phyloP scores from a whole-genome alignment of 2,329 filamentous ascomycete genomes.

The Neurospora sp. region DNA sequence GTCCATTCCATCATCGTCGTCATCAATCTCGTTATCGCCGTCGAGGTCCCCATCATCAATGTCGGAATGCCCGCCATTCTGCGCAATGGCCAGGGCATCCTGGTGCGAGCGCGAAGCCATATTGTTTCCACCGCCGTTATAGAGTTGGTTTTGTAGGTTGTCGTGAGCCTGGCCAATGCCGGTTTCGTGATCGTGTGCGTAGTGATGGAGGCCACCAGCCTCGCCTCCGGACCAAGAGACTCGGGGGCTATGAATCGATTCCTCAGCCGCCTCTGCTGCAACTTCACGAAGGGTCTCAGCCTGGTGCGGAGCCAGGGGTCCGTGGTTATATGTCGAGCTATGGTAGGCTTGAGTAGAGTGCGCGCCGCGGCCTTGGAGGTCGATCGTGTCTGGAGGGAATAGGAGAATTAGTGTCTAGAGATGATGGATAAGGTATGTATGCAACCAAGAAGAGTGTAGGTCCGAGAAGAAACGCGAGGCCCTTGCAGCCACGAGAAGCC shows the following conservation, averaged over 20 bases:
- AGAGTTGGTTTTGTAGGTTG: slow-evolving; percentile 15
- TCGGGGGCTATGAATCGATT: slow-evolving; percentile 55
- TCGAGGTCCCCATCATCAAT: slow-evolving; percentile 54
- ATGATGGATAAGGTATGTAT: slow-evolving; percentile 4
- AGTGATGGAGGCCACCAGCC: slow-evolving; percentile 31
- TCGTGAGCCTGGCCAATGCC: slow-evolving; percentile 31
- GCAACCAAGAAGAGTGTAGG: slow-evolving; percentile 7
- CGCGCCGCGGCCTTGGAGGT: slow-evolving; percentile 75
- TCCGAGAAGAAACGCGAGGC: slow-evolving; percentile 9
- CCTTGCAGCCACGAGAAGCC: slow-evolving; percentile 11
- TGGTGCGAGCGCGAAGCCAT: slow-evolving; percentile 34
- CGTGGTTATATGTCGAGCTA: slow-evolving; percentile 39
- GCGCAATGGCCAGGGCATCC: slow-evolving; percentile 49
- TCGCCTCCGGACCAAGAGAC: slow-evolving; percentile 41
- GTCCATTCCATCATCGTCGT: slow-evolving; percentile 94
- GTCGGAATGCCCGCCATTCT: slow-evolving; percentile 46
- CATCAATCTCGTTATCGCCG: slow-evolving; percentile 59
- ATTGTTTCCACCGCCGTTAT: slow-evolving; percentile 17
- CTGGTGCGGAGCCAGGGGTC: slow-evolving; percentile 65
- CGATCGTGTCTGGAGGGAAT: slow-evolving; percentile 67
- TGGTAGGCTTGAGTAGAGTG: slow-evolving; percentile 80
- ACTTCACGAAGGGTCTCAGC: slow-evolving; percentile 75
- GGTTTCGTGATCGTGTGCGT: slow-evolving; percentile 36
- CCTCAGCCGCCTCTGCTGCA: slow-evolving; percentile 64
- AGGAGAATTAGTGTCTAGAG: slow-evolving; percentile 18